A percentile compares a stretch with the other conserved stretches of the same genome.
Conservation (phyloP, 352 stramenopile genomes). For the Phytophthora hybrid region DNA sequence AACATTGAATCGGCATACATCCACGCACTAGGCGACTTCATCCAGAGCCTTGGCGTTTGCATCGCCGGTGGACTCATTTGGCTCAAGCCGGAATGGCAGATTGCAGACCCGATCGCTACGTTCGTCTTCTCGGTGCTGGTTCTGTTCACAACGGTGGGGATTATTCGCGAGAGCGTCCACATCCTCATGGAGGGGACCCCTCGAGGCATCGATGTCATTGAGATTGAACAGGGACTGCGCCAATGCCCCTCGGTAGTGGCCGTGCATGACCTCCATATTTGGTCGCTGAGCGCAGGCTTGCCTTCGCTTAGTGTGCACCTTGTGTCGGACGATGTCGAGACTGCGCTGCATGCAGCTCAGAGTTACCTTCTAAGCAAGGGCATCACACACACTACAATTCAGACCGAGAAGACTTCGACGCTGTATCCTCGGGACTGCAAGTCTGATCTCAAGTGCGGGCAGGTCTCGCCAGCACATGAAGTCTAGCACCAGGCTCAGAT, state of each 20-base stretch:
- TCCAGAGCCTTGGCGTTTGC: conserved; percentile 96
- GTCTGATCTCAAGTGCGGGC: conserved; percentile 61
- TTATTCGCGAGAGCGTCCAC: conserved; percentile 89
- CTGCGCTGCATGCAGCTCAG: conserved; percentile 62
- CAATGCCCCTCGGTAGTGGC: conserved; percentile 81
- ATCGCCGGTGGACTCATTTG: conserved; percentile 96
- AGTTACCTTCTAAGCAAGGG: conserved; percentile 58
- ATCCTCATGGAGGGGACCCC: conserved; percentile 96
- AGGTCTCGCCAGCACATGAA: conserved; percentile 19
- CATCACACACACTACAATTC: conserved; percentile 86
- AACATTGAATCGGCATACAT: conserved; percentile 97
- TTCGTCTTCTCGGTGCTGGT: conserved; percentile 96
- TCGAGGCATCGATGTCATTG: conserved; percentile 76
- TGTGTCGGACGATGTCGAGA: conserved; percentile 57
- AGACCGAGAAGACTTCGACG: conserved; percentile 62
- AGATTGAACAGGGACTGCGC: conserved; percentile 82
- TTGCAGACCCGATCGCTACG: conserved; percentile 97
- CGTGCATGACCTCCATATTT: conserved; percentile 98
- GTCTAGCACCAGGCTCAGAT: not conserved
- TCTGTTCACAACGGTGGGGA: conserved; percentile 91
- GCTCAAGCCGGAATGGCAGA: conserved; percentile 94
- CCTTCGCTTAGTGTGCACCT: conserved; percentile 96
- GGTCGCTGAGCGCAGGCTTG: conserved; percentile 95
- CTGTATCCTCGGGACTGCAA: conserved; percentile 67
- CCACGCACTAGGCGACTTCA: conserved; percentile 97